phyloP scores from a whole-genome alignment of 2,329 filamentous ascomycete species.

The Daldinia sp. region DNA sequence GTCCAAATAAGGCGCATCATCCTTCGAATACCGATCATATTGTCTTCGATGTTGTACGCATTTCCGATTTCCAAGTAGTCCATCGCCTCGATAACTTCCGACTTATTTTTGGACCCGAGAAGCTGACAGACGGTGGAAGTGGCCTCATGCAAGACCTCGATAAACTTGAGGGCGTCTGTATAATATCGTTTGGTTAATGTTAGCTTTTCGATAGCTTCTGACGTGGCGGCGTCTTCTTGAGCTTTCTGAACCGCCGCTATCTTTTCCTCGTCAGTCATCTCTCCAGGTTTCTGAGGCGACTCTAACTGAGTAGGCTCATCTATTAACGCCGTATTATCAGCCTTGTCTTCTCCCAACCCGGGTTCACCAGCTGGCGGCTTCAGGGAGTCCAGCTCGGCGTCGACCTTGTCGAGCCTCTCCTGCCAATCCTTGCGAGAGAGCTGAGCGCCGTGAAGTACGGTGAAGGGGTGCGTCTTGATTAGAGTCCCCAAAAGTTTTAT shows the following conservation, averaged over 20 bases:
- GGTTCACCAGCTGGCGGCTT: constrained; percentile 79
- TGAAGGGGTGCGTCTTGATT: constrained; percentile 94
- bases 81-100: constrained; percentile 98
- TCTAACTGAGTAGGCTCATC: constrained; percentile 89
- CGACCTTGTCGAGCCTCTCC: constrained; percentile 80
- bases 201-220: constrained; percentile 86
- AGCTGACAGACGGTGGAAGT: constrained; percentile 85
- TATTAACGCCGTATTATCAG: constrained; percentile 74
- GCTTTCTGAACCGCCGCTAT: constrained; percentile 78
- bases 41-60: constrained; percentile 94
- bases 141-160: constrained; percentile 86
- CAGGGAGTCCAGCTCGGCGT: constrained; percentile 81
- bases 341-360: constrained; percentile 73
- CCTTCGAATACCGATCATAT: constrained; percentile 88
- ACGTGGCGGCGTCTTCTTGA: constrained; percentile 85
- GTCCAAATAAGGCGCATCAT: constrained; percentile 99
- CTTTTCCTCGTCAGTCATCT: constrained; percentile 83
- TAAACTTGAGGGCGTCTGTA: constrained; percentile 90
- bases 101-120: constrained; percentile 94
- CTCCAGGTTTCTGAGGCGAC: constrained; percentile 68
- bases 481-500: constrained; percentile 90
- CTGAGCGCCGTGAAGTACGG: constrained; percentile 87
- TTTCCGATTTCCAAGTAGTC: constrained; percentile 97
- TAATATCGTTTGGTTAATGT: constrained; percentile 91
- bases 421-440: constrained; percentile 88